Conservation (phyloP, 2,329 filamentous ascomycete species). For the Shiraia sp. region DNA sequence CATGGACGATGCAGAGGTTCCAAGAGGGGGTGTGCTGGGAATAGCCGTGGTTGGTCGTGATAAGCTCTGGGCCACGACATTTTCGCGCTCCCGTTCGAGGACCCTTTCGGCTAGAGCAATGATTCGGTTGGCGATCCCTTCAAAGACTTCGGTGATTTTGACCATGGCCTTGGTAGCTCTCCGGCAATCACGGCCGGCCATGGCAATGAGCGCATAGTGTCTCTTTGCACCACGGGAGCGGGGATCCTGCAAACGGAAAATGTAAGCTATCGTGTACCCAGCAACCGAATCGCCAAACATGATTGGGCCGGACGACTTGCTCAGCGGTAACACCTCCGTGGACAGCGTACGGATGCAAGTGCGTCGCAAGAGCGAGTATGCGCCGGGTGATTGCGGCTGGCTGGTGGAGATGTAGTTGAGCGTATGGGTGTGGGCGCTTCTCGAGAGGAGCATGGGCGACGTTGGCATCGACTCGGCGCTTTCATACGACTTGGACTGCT, state of each 20-base stretch:
- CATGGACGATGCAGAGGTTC: slow-evolving; percentile 32
- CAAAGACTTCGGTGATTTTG: slow-evolving; percentile 51
- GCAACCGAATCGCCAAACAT: slow-evolving; percentile 60
- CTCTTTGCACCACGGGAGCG: slow-evolving; percentile 60
- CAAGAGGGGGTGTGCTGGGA: slow-evolving; percentile 36
- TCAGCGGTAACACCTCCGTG: slow-evolving; percentile 59
- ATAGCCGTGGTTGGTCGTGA: slow-evolving; percentile 35
- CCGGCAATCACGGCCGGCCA: slow-evolving; percentile 61
- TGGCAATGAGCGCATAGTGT: slow-evolving; percentile 61
- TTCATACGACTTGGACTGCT: slow-evolving; percentile 44
- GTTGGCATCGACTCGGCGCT: slow-evolving; percentile 43
- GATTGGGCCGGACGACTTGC: slow-evolving; percentile 60
- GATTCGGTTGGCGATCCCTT: slow-evolving; percentile 58
- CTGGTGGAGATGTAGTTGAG: slow-evolving; percentile 63
- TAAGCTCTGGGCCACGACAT: slow-evolving; percentile 23
- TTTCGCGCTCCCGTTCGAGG: slow-evolving; percentile 44
- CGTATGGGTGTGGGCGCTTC: slow-evolving; percentile 56
- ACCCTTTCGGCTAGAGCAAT: slow-evolving; percentile 48
- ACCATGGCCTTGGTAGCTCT: slow-evolving; percentile 49
- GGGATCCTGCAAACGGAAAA: slow-evolving; percentile 62
- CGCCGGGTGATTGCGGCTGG: slow-evolving; percentile 57
- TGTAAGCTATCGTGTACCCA: slow-evolving; percentile 63
- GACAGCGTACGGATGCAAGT: slow-evolving; percentile 63
- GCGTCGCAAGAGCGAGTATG: slow-evolving; percentile 59
- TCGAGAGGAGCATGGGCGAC: slow-evolving; percentile 49